Conservation (phyloP, 768 basidiomycete species). For the Panellus pusillus region DNA sequence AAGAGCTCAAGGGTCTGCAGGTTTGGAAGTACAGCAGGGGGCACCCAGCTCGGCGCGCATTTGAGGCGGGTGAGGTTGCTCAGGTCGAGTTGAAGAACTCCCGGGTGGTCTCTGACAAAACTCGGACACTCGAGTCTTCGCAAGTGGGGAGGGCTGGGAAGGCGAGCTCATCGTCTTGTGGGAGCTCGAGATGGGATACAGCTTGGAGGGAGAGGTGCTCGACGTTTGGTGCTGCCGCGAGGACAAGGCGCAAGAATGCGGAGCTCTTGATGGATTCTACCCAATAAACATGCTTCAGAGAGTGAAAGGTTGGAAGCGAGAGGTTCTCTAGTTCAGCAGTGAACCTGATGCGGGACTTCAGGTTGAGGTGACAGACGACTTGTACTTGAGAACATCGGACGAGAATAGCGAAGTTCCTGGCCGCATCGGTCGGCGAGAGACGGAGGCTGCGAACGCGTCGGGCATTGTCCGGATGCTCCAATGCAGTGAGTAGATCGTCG, state of each 20-base stretch:
- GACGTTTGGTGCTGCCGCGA: slow-evolving; percentile 11
- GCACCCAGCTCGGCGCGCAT: neutral
- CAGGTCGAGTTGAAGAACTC: neutral
- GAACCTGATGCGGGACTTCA: neutral
- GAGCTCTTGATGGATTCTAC: neutral
- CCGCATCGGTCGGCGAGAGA: neutral
- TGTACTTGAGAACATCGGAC: neutral
- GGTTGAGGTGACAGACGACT: neutral
- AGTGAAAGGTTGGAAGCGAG: neutral
- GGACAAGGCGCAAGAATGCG: neutral
- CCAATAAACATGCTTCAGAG: slow-evolving; percentile 11
- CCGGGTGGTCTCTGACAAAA: neutral
- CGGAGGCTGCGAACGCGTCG: slow-evolving; percentile 5
- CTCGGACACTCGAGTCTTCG: neutral
- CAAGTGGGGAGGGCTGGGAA: neutral
- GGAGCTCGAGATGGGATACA: neutral
- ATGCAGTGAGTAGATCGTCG: neutral
- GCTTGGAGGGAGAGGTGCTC: slow-evolving; percentile 3
- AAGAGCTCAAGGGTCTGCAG: neutral
- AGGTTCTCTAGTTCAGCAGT: no score
- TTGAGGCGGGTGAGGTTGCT: neutral
- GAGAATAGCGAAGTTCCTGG: slow-evolving; percentile 8
- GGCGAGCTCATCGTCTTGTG: neutral
- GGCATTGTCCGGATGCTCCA: neutral
- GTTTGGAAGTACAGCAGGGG: neutral